Conservation (phyloP, 176 grass and related monocot genomes). For the Bothriochloa decipiens region DNA sequence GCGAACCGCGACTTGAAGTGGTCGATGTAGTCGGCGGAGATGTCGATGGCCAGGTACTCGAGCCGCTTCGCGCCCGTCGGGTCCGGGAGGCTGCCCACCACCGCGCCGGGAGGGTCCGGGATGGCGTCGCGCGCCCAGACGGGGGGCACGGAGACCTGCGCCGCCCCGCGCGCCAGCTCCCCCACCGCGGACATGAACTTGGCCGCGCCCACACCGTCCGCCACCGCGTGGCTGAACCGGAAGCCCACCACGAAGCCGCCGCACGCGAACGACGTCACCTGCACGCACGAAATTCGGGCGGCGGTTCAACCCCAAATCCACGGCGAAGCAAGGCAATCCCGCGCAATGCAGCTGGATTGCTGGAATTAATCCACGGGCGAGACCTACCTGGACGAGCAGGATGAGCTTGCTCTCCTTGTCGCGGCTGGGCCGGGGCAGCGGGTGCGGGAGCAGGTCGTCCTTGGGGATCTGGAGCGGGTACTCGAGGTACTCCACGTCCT, state of each 20-base stretch:
- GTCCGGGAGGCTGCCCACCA: conserved; percentile 57
- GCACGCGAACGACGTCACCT: conserved; percentile 85
- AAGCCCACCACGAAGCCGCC: conserved; percentile 94
- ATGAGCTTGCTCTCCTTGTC: conserved; percentile 63
- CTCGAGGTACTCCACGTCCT: conserved; percentile 94
- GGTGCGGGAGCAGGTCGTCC: conserved; percentile 78
- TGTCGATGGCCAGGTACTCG: conserved; percentile 79
- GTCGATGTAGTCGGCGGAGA: conserved; percentile 83
- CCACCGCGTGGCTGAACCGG: conserved; percentile 89
- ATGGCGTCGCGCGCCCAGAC: conserved; percentile 65
- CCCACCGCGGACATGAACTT: conserved; percentile 83
- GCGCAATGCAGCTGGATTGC: conserved; percentile 20
- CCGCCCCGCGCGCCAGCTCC: conserved; percentile 66
- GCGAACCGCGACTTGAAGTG: conserved; percentile 73
- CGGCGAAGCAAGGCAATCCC: neutral
- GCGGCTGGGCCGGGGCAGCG: conserved; percentile 28
- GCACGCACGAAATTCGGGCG: neutral
- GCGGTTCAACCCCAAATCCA: neutral
- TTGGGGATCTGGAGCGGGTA: conserved; percentile 81
- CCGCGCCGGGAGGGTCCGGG: conserved; percentile 49
- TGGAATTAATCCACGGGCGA: neutral
- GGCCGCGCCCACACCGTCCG: conserved; percentile 77
- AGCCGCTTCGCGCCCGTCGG: conserved; percentile 46
- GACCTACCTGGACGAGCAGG: conserved; percentile 65
- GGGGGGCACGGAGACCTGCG: conserved; percentile 29